Conservation (phyloP, 2,329 filamentous ascomycete genomes). For the Fusarium acutatum region DNA sequence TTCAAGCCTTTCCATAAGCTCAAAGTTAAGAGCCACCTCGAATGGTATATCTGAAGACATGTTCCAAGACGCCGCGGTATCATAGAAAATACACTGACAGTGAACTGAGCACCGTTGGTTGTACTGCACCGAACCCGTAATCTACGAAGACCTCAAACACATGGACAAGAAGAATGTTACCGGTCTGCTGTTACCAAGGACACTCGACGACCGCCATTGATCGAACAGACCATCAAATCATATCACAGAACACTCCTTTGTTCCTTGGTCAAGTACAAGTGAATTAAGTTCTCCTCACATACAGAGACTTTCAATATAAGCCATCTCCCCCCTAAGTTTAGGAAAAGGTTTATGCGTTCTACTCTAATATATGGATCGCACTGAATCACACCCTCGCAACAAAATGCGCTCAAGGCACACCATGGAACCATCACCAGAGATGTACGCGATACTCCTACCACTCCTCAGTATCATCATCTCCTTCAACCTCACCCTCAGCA, state of each 20-base stretch:
- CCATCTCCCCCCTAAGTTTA: not conserved
- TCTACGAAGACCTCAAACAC: not conserved
- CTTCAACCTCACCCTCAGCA: not conserved
- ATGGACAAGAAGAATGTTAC: too few relatives aligned
- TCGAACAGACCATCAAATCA: not conserved
- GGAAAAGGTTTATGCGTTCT: not conserved
- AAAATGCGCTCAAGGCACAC: too few relatives aligned
- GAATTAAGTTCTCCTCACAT: not conserved
- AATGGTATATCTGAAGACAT: not conserved
- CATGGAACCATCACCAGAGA: not conserved
- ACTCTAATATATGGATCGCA: not conserved
- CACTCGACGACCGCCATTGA: too few relatives aligned
- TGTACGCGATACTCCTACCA: not conserved
- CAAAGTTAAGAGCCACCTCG: not conserved
- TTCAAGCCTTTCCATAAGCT: too few relatives aligned
- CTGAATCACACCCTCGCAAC: not conserved
- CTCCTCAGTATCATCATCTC: not conserved
- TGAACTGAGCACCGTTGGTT: rapidly evolving
- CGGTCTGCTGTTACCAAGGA: too few relatives aligned
- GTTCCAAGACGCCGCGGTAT: not conserved
- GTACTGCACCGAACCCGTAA: not conserved
- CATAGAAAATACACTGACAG: too few relatives aligned
- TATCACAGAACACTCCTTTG: not conserved
- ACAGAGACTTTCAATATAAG: not conserved
- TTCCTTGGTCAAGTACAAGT: not conserved